These are phyloP conservation scores for Wickerhamiella lipophila DNA, from an alignment of 805 yeast species.

Conservation along the genomic window DNA sequence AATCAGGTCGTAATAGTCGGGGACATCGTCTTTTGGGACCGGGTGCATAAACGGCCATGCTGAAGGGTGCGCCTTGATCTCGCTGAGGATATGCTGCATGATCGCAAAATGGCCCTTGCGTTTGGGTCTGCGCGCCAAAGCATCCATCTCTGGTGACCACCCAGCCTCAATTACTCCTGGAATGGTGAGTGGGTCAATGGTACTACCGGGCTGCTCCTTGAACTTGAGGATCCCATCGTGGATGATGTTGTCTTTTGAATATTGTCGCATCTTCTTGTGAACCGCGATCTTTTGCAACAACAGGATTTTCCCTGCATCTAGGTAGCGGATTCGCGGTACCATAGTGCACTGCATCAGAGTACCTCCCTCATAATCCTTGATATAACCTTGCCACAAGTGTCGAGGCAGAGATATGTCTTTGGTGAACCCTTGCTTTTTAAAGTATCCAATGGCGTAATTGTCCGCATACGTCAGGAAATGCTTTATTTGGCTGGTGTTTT, in stretches of 20 bases:
- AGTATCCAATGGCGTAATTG: slow-evolving; percentile 96
- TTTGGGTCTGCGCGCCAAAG: slow-evolving; percentile 86
- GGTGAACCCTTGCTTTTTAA: slow-evolving; percentile 95
- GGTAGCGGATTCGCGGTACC: slow-evolving; percentile 77
- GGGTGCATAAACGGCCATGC: slow-evolving; percentile 97
- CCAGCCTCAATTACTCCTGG: slow-evolving; percentile 93
- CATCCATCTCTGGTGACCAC: slow-evolving; percentile 98
- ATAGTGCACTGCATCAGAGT: slow-evolving; percentile 94
- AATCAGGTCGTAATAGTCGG: slow-evolving; percentile 90
- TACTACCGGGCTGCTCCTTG: slow-evolving; percentile 26
- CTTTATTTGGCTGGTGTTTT: slow-evolving; percentile 71
- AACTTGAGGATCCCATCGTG: slow-evolving; percentile 72
- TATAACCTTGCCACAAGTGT: slow-evolving; percentile 93
- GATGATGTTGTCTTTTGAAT: slow-evolving; percentile 62
- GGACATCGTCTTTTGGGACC: slow-evolving; percentile 85
- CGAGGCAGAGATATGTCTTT: slow-evolving; percentile 83
- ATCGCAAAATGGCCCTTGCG: slow-evolving; percentile 89
- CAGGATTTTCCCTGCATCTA: slow-evolving; percentile 77
- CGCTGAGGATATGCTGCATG: slow-evolving; percentile 79
- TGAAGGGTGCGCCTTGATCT: slow-evolving; percentile 85
- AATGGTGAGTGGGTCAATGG: slow-evolving; percentile 56
- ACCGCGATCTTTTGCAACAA: slow-evolving; percentile 86
- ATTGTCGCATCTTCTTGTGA: slow-evolving; percentile 61
- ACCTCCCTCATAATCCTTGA: slow-evolving; percentile 98
- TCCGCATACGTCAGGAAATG: slow-evolving; percentile 94